Conservation (phyloP, 371 early-diverging fungal species). For the Mortierella sp. region DNA sequence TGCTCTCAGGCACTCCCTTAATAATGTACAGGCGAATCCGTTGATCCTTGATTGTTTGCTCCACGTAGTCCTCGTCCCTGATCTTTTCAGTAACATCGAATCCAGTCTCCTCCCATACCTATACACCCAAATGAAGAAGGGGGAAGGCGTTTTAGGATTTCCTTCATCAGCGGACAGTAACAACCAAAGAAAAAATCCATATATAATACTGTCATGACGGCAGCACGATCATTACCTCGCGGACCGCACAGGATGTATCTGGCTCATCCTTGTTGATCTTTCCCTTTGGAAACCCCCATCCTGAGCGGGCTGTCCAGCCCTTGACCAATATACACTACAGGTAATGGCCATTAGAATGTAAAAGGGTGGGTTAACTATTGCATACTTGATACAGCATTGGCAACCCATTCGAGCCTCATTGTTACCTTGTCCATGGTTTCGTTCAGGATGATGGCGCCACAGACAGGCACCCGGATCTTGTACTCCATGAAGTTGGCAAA, state of each 20-base stretch:
- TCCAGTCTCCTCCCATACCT: constrained; percentile 98
- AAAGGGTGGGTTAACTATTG: background rate
- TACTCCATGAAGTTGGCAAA: constrained; percentile 95
- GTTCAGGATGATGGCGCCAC: constrained; percentile 98
- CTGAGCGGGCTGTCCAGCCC: constrained; percentile 88
- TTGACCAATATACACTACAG: constrained; percentile 83
- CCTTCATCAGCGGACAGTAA: background rate
- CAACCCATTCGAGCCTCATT: background rate
- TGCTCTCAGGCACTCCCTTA: constrained; percentile 89
- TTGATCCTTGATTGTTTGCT: constrained; percentile 88
- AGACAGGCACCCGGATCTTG: constrained; percentile 98
- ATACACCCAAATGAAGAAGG: background rate
- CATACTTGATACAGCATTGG: background rate
- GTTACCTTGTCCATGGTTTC: constrained; percentile 79
- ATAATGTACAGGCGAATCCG: constrained; percentile 92
- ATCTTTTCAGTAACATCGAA: constrained; percentile 88
- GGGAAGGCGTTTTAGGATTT: too few species aligned
- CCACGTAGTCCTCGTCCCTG: constrained; percentile 80
- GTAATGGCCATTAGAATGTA: background rate
- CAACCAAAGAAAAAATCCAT: background rate
- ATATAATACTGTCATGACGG: background rate
- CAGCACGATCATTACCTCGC: constrained; percentile 78
- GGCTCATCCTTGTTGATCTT: constrained; percentile 98
- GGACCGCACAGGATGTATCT: constrained; percentile 91
- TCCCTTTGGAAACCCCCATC: constrained; percentile 99